A percentile compares a stretch with the other conserved stretches of the same genome.
phyloP scores from a whole-genome alignment of 805 yeast genomes.

The Saturnispora saitoi region DNA sequence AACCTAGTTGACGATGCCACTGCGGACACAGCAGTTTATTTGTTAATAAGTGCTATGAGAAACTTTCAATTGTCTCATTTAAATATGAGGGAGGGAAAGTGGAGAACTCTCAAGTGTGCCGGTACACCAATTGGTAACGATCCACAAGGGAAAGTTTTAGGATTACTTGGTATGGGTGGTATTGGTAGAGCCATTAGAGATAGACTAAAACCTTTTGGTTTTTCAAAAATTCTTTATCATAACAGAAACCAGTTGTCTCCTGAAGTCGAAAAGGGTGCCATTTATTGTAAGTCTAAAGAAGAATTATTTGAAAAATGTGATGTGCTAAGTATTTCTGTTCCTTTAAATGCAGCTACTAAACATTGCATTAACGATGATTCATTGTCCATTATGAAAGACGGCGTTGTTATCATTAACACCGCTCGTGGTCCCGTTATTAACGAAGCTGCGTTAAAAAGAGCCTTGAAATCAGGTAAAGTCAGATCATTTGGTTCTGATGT shows the following conservation, averaged over 20 bases:
- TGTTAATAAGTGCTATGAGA: slow-evolving; percentile 44
- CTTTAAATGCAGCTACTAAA: slow-evolving; percentile 62
- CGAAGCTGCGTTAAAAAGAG: slow-evolving; percentile 48
- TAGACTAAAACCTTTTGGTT: slow-evolving; percentile 70
- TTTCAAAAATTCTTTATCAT: slow-evolving; percentile 59
- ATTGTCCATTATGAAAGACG: slow-evolving; percentile 65
- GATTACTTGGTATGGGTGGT: slow-evolving; percentile 84
- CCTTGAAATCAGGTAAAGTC: slow-evolving; percentile 54
- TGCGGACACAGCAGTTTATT: slow-evolving; percentile 46
- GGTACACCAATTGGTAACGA: slow-evolving; percentile 63
- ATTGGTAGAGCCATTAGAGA: slow-evolving; percentile 76
- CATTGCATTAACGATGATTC: slow-evolving; percentile 58
- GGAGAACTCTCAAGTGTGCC: slow-evolving; percentile 42
- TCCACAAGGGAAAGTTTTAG: slow-evolving; percentile 68
- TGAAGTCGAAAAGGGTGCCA: slow-evolving; percentile 61
- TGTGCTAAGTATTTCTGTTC: slow-evolving; percentile 66
- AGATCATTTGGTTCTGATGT: slow-evolving; percentile 69
- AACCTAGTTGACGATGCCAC: slow-evolving; percentile 45
- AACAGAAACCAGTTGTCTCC: slow-evolving; percentile 53
- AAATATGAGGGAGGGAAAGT: slow-evolving; percentile 47
- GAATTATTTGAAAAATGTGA: slow-evolving; percentile 58
- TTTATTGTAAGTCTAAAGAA: slow-evolving; percentile 57
- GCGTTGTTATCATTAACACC: slow-evolving; percentile 71
- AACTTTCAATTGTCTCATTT: slow-evolving; percentile 55
- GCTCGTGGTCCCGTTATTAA: slow-evolving; percentile 84